Conservation (phyloP, 2,329 filamentous ascomycete species). For the Trichoderma arundinaceum region DNA sequence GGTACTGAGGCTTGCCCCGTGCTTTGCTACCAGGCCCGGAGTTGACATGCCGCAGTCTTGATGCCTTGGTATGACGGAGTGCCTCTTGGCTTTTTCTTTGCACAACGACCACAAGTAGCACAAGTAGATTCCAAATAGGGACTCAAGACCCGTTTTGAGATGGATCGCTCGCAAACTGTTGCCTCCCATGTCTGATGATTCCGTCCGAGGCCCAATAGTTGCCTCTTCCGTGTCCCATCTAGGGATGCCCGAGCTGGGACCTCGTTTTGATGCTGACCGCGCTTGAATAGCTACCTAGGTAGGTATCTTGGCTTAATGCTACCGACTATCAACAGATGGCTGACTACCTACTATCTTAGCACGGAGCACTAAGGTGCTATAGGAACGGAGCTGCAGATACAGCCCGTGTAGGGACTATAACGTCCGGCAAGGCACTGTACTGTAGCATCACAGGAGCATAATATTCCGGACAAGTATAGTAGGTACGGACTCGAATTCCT, state of each 20-base stretch:
- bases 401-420: not conserved
- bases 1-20: not conserved
- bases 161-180: slow-evolving; percentile 26
- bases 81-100: not conserved
- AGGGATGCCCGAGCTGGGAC: too few species aligned
- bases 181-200: not conserved
- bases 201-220: not conserved
- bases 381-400: too few species aligned
- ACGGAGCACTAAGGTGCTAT: too few species aligned
- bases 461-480: too few species aligned
- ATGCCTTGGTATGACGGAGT: too few species aligned
- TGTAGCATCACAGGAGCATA: too few species aligned
- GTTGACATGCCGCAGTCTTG: not conserved
- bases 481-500: too few species aligned
- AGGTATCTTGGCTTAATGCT: slow-evolving; percentile 5
- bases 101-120: not conserved
- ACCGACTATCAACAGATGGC: not conserved
- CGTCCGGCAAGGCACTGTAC: too few species aligned
- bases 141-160: not conserved
- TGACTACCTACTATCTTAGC: too few species aligned
- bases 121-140: not conserved
- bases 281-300: not conserved
- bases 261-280: not conserved
- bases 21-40: too few species aligned
- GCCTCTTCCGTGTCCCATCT: not conserved